Percentiles rank a stretch among this genome's conserved stretches.
These are phyloP conservation scores for Lotmaria passim DNA, from an alignment of 208 protist genomes.

Conservation along the genomic window DNA sequence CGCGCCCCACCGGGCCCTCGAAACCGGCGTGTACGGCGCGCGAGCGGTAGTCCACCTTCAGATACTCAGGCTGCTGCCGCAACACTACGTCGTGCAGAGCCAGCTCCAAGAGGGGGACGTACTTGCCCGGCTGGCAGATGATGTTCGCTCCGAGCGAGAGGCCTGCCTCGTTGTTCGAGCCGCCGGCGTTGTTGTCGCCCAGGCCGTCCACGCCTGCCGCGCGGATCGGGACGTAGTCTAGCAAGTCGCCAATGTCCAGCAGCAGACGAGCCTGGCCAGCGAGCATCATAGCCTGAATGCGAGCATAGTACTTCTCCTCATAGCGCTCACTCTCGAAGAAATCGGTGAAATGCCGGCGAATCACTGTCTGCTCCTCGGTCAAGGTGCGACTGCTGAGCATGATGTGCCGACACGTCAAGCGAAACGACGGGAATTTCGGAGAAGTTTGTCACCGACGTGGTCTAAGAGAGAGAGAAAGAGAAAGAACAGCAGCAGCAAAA, in stretches of 20 bases:
- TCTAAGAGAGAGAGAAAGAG: background rate
- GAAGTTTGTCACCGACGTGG: too few species aligned
- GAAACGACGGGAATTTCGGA: too few species aligned
- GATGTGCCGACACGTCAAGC: too few species aligned
- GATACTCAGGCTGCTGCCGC: conserved; percentile 73
- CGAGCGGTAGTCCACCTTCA: conserved; percentile 87
- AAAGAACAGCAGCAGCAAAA: conserved; percentile 8
- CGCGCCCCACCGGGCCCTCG: conserved; percentile 93
- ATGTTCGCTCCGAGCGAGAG: conserved; percentile 71
- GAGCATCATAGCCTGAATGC: conserved; percentile 87
- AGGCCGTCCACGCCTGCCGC: conserved; percentile 10
- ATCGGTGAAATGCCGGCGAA: conserved; percentile 88
- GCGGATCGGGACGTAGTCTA: conserved; percentile 70
- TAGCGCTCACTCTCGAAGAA: conserved; percentile 90
- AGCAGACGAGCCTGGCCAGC: conserved; percentile 81
- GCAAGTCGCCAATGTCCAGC: conserved; percentile 93
- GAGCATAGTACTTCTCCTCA: conserved; percentile 83
- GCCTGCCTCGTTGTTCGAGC: conserved; percentile 9
- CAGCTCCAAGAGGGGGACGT: conserved; percentile 91
- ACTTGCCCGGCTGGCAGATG: conserved; percentile 83
- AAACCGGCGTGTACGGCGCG: conserved; percentile 91
- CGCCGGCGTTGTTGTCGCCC: conserved; percentile 1
- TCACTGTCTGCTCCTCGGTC: conserved; percentile 89
- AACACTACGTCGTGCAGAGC: conserved; percentile 92
- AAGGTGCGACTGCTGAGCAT: conserved; percentile 84